Percentiles rank a stretch among this genome's conserved stretches.
phyloP scores from a whole-genome alignment of 768 basidiomycete species.

The Saitozyma podzolica region DNA sequence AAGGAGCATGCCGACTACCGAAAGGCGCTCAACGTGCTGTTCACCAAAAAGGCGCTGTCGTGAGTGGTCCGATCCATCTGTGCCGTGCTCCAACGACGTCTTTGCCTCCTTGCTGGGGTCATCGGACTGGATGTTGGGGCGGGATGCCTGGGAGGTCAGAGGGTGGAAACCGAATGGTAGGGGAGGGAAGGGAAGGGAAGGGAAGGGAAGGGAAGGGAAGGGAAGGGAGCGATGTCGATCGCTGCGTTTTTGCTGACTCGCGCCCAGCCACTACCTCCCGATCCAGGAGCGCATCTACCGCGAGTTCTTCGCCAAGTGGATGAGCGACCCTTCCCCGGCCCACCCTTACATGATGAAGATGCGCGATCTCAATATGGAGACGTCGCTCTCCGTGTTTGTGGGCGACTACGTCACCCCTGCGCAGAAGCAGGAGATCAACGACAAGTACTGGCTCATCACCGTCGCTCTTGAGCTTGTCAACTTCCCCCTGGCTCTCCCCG shows the following conservation, averaged over 20 bases:
- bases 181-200: too few relatives aligned
- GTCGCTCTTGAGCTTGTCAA: slow-evolving; percentile 95
- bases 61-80: slow-evolving; percentile 51
- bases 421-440: slow-evolving; percentile 75
- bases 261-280: slow-evolving; percentile 70
- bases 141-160: too few relatives aligned
- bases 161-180: too few relatives aligned
- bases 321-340: slow-evolving; percentile 58
- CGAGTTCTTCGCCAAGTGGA: slow-evolving; percentile 73
- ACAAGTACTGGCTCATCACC: slow-evolving; percentile 96
- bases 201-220: too few relatives aligned
- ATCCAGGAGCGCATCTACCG: slow-evolving; percentile 83
- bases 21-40: slow-evolving; percentile 81
- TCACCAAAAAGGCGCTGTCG: slow-evolving; percentile 92
- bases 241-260: background rate
- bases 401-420: slow-evolving; percentile 82
- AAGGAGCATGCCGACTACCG: slow-evolving; percentile 93
- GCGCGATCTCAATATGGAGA: slow-evolving; percentile 94
- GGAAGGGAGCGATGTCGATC: background rate
- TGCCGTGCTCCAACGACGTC: too few relatives aligned
- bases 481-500: slow-evolving; percentile 91
- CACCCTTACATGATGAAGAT: slow-evolving; percentile 76
- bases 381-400: slow-evolving; percentile 92
- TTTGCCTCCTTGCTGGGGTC: too few relatives aligned
- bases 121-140: too few relatives aligned